Percentiles rank a stretch among this genome's conserved stretches.
Conservation (phyloP, 306 rosid species). For the Prunus mira region DNA sequence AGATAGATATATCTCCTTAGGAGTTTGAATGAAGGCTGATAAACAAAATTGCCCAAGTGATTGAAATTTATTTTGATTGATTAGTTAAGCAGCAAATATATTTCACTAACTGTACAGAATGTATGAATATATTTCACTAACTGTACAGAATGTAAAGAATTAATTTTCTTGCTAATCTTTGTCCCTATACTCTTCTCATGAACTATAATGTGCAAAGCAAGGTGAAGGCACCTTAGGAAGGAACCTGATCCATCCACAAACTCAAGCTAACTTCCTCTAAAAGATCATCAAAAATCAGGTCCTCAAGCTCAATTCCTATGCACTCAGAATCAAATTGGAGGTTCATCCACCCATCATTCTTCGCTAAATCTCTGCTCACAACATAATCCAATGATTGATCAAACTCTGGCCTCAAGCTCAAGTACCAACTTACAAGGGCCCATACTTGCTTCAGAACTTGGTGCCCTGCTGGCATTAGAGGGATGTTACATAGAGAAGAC, state of each 20-base stretch:
- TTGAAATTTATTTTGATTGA: not conserved
- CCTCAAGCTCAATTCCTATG: slow-evolving; percentile 72
- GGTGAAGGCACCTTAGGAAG: not conserved
- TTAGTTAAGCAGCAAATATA: not conserved
- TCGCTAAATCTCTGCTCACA: slow-evolving; percentile 58
- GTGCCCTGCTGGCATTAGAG: slow-evolving; percentile 47
- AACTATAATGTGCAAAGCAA: not conserved
- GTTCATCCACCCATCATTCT: slow-evolving; percentile 74
- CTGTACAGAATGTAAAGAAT: not conserved
- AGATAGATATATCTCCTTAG: not conserved
- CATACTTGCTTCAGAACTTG: slow-evolving; percentile 56
- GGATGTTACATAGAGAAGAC: slow-evolving; percentile 39
- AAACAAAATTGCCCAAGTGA: not conserved
- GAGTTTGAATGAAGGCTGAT: not conserved
- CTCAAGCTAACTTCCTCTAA: slow-evolving; percentile 45
- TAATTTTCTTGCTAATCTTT: not conserved
- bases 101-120: not conserved
- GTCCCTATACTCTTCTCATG: not conserved
- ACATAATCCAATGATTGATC: slow-evolving; percentile 49
- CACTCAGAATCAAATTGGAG: slow-evolving; percentile 78
- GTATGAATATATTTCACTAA: not conserved
- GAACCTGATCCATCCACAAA: not conserved
- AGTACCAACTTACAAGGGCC: slow-evolving; percentile 53
- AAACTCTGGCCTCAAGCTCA: slow-evolving; percentile 34
- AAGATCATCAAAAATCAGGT: slow-evolving; percentile 67